Base-by-base conservation (phyloP, 108 stramenopile genomes). In the Tribonema minus region DNA sequence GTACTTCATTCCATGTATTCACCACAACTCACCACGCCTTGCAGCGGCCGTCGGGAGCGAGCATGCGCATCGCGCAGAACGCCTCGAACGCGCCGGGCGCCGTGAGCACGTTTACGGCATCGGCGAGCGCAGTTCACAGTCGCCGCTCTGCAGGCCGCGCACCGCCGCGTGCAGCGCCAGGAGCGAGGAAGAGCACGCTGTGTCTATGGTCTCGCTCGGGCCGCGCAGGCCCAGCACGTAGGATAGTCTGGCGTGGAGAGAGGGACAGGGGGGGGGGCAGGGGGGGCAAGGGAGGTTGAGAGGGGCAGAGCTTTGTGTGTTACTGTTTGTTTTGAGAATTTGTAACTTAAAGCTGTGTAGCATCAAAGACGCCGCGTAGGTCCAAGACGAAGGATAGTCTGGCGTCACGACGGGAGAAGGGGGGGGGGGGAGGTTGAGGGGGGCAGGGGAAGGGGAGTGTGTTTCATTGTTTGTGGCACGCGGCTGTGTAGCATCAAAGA, bases 121-220 rank as follows among this genome's bases (percentile, higher is more conserved):
- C 78, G 31, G 82, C 81, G n/a, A 86, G 28, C 32, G 86, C 86
- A 9, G 27, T 23, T 25, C 38, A 28, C 84, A 80, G 5, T 83
- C 82, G 7, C 26, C 25, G 20, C 5, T n/a, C 38, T 70, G 68
- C n/a, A 86, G 76, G 31, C 66, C 31, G 31, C 39, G 29, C 29
- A 64, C 36, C 34, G 86, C 86, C 12, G 76, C 30, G 31, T 85
- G 35, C 28, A 85, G 58, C 38, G 86, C 84, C 26, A 85, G 84
- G n/a, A 86, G 76, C 0, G 86, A 86, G 15, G 86, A 85, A 0
- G 86, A 86, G 82, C 86, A 86, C n/a, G 86, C 86, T 3, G 86
- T 85, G 36, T 86, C 86, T 4, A 85, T 39, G 28, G 82, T 82
- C 71, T 83, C 60, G 58, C 75, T 83, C 3, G 86, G 86, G n/a